phyloP scores from a whole-genome alignment of 2,329 filamentous ascomycete genomes.

The Trichoderma oligosporum region DNA sequence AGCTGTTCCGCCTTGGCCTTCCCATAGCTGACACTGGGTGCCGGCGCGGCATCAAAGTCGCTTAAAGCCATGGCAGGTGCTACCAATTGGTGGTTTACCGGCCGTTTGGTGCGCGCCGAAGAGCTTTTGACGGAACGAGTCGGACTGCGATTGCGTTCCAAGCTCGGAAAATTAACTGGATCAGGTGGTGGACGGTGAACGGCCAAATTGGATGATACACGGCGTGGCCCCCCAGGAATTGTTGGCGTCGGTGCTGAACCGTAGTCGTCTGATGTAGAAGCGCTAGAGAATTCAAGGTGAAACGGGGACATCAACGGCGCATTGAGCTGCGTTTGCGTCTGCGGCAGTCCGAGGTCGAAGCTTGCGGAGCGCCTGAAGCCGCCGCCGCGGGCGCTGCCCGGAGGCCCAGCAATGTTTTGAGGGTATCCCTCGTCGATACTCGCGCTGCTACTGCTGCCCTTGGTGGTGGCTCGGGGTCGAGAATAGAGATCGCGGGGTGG shows the following conservation, averaged over 20 bases:
- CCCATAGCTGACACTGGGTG: conserved; percentile 56
- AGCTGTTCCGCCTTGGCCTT: conserved; percentile 50
- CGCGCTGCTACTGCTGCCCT: conserved; percentile 64
- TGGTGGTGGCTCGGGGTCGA: conserved; percentile 63
- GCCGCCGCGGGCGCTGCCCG: conserved; percentile 51
- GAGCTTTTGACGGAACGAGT: conserved; percentile 52
- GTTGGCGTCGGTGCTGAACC: conserved; percentile 85
- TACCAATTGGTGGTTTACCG: conserved; percentile 26
- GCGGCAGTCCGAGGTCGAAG: conserved; percentile 58
- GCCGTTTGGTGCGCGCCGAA: conserved; percentile 33
- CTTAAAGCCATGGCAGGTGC: conserved; percentile 31
- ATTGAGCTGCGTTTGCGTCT: conserved; percentile 27
- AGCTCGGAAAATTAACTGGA: conserved; percentile 36
- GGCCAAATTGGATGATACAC: conserved; percentile 35
- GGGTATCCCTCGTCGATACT: conserved; percentile 62
- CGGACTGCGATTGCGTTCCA: conserved; percentile 55
- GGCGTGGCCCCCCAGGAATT: conserved; percentile 73
- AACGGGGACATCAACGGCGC: conserved; percentile 35
- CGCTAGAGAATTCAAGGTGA: conserved; percentile 48
- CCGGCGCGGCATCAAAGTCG: conserved; percentile 53
- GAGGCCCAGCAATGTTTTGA: conserved; percentile 53
- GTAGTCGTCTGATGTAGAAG: conserved; percentile 53
- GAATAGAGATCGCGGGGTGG: conserved; percentile 45
- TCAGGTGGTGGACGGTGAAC: conserved; percentile 38
- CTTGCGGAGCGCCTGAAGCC: conserved; percentile 61